Evolutionary conservation across 352 stramenopile genomes (phyloP).

Genomic region (Pythium guiyangense): DNA sequence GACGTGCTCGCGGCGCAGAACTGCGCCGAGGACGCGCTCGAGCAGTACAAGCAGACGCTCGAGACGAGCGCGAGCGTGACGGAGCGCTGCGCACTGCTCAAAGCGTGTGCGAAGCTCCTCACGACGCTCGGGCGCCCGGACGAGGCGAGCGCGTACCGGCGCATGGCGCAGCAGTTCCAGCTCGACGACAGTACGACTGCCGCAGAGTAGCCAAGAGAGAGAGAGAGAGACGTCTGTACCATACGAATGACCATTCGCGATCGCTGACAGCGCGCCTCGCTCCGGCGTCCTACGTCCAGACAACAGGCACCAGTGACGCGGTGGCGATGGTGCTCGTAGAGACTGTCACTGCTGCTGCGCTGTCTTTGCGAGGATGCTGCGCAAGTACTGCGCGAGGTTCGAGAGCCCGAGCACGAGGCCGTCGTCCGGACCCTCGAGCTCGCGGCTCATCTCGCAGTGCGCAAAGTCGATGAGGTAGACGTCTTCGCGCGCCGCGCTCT

Average conservation of each 20-base stretch:
- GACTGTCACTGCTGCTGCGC: background rate
- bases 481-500: conserved; percentile 23
- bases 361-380: conserved; percentile 25
- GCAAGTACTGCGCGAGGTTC: conserved; percentile 52
- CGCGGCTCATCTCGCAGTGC: conserved; percentile 63
- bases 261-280: no score
- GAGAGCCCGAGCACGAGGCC: conserved; percentile 58
- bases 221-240: conserved; percentile 8
- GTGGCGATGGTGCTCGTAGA: background rate
- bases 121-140: conserved; percentile 65
- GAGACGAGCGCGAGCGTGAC: conserved; percentile 26
- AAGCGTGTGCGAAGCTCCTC: conserved; percentile 59
- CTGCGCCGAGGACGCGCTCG: conserved; percentile 66
- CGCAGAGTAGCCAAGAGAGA: conserved; percentile 2
- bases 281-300: background rate
- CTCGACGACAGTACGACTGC: background rate
- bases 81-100: conserved; percentile 45
- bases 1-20: conserved; percentile 79
- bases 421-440: conserved; percentile 46
- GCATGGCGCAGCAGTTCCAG: conserved; percentile 51
- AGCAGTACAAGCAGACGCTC: conserved; percentile 63
- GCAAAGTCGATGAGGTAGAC: conserved; percentile 79
- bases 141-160: conserved; percentile 58
- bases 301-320: no score
- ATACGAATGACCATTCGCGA: conserved; percentile 6